Evolutionary conservation across 2,329 filamentous ascomycete genomes (phyloP).

Genomic region (Elsinoe ampelina): DNA sequence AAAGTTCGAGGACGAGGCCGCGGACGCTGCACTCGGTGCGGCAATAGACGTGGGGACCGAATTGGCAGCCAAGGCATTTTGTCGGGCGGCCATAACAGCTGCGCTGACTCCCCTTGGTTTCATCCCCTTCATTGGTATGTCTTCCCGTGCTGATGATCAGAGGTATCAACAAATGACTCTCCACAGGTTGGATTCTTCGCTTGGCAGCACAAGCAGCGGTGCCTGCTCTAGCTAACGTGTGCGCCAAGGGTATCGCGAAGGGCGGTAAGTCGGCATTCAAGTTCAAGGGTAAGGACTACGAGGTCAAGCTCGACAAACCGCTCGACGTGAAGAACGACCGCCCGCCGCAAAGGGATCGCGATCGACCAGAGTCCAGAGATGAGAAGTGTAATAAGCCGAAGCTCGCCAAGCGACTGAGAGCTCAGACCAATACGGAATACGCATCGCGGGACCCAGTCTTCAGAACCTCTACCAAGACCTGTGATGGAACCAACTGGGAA

Average conservation of each 20-base stretch:
- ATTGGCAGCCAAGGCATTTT: slow-evolving; percentile 30
- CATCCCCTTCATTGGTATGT: slow-evolving; percentile 13
- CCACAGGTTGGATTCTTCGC: background rate
- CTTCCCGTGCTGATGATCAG: background rate
- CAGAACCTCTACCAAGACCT: background rate
- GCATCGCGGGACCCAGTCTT: background rate
- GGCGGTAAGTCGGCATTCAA: slow-evolving; percentile 25
- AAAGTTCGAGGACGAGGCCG: slow-evolving; percentile 21
- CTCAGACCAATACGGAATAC: background rate
- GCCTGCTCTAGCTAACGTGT: slow-evolving; percentile 25
- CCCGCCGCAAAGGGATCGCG: background rate
- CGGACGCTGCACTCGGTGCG: slow-evolving; percentile 21
- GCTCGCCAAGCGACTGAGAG: background rate
- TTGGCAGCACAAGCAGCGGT: slow-evolving; percentile 17
- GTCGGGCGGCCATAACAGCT: slow-evolving; percentile 28
- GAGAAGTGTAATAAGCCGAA: background rate
- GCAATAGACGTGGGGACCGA: slow-evolving; percentile 27
- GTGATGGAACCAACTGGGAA: background rate
- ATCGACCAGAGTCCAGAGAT: background rate
- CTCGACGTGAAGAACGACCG: background rate
- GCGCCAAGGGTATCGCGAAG: slow-evolving; percentile 29
- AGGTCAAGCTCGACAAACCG: background rate
- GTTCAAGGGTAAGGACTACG: slow-evolving; percentile 23
- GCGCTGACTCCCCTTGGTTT: slow-evolving; percentile 18
- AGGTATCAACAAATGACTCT: background rate